phyloP scores from a whole-genome alignment of 257 asterid genomes.

The Apocynum venetum region DNA sequence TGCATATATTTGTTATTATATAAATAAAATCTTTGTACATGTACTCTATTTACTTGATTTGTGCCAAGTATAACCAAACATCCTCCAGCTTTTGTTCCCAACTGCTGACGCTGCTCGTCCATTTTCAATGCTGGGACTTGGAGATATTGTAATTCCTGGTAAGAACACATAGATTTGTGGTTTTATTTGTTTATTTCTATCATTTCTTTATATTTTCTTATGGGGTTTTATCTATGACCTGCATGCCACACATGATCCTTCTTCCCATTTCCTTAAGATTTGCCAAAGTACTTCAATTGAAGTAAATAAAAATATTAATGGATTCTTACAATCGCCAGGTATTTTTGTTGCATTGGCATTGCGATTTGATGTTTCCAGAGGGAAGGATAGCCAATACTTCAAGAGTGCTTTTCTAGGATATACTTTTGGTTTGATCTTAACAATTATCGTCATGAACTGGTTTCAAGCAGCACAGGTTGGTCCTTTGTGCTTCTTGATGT shows the following conservation, averaged over 20 bases:
- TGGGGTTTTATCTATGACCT: neutral
- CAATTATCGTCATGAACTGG: constrained; percentile 64
- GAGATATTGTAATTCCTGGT: constrained; percentile 99
- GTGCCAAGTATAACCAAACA: neutral
- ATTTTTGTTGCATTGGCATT: constrained; percentile 95
- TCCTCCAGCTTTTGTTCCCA: constrained; percentile 89
- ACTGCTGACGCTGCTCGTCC: constrained; percentile 81
- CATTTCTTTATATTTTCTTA: neutral
- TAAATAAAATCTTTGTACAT: neutral
- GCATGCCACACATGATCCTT: neutral
- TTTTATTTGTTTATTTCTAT: neutral
- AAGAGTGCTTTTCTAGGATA: constrained; percentile 91
- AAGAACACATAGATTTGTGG: neutral
- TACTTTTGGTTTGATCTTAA: constrained; percentile 56
- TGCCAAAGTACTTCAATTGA: neutral
- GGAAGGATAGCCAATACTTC: constrained; percentile 69
- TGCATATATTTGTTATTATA: neutral
- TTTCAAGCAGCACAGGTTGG: constrained; percentile 75
- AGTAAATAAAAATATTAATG: neutral
- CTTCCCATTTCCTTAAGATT: neutral
- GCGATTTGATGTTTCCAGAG: constrained; percentile 91
- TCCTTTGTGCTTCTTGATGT: constrained; percentile 2
- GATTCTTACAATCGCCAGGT: constrained; percentile 42
- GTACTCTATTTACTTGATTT: neutral
- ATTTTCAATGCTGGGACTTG: constrained; percentile 98